phyloP scores from a whole-genome alignment of 805 yeast genomes.

The Nakazawaea anatomiae region DNA sequence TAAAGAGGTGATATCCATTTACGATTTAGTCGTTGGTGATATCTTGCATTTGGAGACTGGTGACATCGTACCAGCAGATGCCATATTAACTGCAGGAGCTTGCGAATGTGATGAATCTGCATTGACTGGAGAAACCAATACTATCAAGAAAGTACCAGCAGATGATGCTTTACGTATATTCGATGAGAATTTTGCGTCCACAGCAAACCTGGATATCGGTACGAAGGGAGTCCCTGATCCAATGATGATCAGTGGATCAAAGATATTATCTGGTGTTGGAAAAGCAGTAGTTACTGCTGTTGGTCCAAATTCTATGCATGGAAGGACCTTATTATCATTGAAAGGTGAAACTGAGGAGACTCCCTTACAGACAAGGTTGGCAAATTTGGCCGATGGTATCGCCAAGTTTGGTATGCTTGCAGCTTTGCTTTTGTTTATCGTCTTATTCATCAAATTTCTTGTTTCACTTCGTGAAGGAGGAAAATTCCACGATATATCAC shows the following conservation, averaged over 20 bases:
- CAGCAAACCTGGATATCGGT: conserved; percentile 29
- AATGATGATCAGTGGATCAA: conserved; percentile 87
- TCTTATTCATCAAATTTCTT: conserved; percentile 71
- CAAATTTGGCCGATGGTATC: conserved; percentile 83
- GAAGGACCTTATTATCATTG: conserved; percentile 82
- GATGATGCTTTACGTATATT: conserved; percentile 29
- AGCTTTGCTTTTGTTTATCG: conserved; percentile 74
- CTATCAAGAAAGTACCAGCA: conserved; percentile 66
- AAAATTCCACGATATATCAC: conserved; percentile 33
- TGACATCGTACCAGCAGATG: conserved; percentile 88
- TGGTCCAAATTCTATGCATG: conserved; percentile 85
- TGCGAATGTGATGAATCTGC: conserved; percentile 90
- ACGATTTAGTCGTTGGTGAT: conserved; percentile 83
- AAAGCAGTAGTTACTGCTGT: conserved; percentile 83
- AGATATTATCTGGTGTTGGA: conserved; percentile 80
- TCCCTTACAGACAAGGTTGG: conserved; percentile 80
- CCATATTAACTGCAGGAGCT: conserved; percentile 64
- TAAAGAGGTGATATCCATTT: conserved; percentile 63
- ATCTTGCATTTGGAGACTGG: conserved; percentile 82
- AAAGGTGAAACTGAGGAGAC: conserved; percentile 76
- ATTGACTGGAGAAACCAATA: conserved; percentile 89
- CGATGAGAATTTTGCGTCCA: conserved; percentile 20
- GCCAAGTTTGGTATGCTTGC: conserved; percentile 91
- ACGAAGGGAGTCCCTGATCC: conserved; percentile 59
- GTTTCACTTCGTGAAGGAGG: conserved; percentile 53